These are phyloP conservation scores for Entrophospora sp. DNA, from an alignment of 192 early-diverging fungal species.

Conservation along the genomic window DNA sequence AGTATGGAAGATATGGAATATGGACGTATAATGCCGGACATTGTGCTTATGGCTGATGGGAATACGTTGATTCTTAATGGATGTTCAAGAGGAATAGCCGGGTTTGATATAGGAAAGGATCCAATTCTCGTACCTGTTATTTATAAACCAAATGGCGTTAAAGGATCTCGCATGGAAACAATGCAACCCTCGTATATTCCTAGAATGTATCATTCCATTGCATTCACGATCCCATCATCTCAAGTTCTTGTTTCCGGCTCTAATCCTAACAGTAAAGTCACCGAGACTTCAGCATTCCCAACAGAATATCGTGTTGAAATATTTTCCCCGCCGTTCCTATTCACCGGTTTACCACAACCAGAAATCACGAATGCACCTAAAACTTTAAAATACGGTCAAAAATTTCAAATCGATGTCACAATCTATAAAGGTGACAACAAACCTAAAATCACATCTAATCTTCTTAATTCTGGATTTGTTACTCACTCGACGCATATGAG, in stretches of 20 bases:
- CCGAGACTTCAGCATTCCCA: constrained; percentile 30
- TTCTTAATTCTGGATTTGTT: constrained; percentile 37
- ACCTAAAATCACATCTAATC: constrained; percentile 28
- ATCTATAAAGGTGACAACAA: neutral
- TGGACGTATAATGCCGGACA: constrained; percentile 32
- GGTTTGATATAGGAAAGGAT: constrained; percentile 21
- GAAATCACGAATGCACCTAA: constrained; percentile 28
- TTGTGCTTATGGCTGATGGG: constrained; percentile 27
- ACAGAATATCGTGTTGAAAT: constrained; percentile 45
- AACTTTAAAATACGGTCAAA: constrained; percentile 16
- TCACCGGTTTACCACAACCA: constrained; percentile 28
- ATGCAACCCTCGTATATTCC: constrained; percentile 45
- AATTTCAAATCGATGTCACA: neutral
- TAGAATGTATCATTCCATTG: constrained; percentile 57
- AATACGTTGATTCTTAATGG: constrained; percentile 29
- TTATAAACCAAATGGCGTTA: constrained; percentile 38
- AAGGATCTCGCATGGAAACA: constrained; percentile 32
- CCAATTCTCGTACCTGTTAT: constrained; percentile 43
- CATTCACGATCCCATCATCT: constrained; percentile 41
- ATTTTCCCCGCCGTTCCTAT: constrained; percentile 44
- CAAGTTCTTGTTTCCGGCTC: constrained; percentile 51
- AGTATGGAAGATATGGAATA: constrained; percentile 32
- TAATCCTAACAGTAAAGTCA: constrained; percentile 38
- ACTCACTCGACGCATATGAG: constrained; percentile 50
- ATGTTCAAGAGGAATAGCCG: constrained; percentile 26